phyloP scores from a whole-genome alignment of 2,329 filamentous ascomycete genomes.

The Raffaelea deltoideospora region DNA sequence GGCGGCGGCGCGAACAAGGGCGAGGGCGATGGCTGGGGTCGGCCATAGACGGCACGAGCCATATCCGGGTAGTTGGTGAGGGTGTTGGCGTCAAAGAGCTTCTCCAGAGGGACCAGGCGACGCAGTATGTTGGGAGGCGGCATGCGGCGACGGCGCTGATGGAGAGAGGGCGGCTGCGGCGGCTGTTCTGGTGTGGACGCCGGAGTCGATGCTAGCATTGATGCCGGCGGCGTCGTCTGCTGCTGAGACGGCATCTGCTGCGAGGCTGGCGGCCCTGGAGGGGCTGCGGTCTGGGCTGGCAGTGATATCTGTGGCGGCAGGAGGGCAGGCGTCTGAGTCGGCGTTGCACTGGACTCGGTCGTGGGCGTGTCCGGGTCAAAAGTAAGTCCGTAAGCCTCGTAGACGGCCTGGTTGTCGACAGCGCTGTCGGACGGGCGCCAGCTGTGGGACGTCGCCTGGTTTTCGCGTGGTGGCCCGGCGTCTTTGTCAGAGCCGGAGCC shows the following conservation, averaged over 20 bases:
- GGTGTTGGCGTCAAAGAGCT: constrained; percentile 51
- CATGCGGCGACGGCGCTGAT: constrained; percentile 31
- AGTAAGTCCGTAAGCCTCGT: constrained; percentile 33
- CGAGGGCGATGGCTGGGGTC: too few relatives aligned
- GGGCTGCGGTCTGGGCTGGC: constrained; percentile 25
- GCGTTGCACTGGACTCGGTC: too few relatives aligned
- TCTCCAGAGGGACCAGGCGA: constrained; percentile 43
- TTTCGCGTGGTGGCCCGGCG: too few relatives aligned
- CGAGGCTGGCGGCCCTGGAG: constrained; percentile 15
- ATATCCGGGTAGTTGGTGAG: constrained; percentile 50
- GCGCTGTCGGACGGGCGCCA: constrained; percentile 1
- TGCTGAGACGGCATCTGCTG: too few relatives aligned
- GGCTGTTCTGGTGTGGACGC: too few relatives aligned
- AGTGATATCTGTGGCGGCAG: too few relatives aligned
- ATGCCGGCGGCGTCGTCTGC: constrained; percentile 15
- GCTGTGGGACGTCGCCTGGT: background rate
- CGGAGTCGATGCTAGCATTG: constrained; percentile 12
- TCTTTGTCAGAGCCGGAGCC: constrained; percentile 21
- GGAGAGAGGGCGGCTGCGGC: constrained; percentile 35
- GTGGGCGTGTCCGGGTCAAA: background rate
- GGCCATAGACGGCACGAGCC: constrained; percentile 42
- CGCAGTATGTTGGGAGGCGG: constrained; percentile 43
- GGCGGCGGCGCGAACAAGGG: too few relatives aligned
- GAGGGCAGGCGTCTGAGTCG: background rate
- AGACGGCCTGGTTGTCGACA: constrained; percentile 41